phyloP scores from a whole-genome alignment of 2,329 filamentous ascomycete genomes.

The Talaromyces verruculosus region DNA sequence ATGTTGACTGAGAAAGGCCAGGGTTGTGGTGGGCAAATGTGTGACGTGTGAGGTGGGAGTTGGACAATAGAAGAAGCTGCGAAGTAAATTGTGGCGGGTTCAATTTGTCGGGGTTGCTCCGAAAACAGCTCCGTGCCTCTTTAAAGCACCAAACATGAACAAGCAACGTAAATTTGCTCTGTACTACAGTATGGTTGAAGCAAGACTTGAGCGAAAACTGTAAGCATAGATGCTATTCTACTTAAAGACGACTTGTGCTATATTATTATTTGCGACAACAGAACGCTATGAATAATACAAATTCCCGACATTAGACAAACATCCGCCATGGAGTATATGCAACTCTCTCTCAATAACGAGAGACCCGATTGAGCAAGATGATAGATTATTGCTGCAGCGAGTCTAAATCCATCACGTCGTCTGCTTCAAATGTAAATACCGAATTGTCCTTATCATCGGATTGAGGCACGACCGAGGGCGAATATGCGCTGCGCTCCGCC shows the following conservation, averaged over 20 bases:
- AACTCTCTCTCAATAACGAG: background rate
- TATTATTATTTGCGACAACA: background rate
- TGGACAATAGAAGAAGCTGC: background rate
- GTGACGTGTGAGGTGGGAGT: background rate
- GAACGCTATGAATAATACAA: background rate
- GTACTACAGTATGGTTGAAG: background rate
- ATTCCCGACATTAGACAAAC: background rate
- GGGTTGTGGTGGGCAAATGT: background rate
- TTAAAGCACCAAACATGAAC: background rate
- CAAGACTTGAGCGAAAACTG: background rate
- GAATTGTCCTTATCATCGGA: constrained; percentile 1
- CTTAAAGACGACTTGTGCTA: background rate
- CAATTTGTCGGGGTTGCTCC: background rate
- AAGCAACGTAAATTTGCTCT: background rate
- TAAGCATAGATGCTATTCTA: background rate
- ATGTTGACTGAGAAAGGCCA: background rate
- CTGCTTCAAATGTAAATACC: constrained; percentile 4
- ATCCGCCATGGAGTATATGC: background rate
- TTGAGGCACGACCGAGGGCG: background rate
- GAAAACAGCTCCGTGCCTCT: background rate
- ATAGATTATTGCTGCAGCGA: background rate
- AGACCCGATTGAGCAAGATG: background rate
- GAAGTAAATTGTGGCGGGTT: background rate
- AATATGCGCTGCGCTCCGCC: constrained; percentile 17
- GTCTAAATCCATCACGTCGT: constrained; percentile 18